phyloP scores from a whole-genome alignment of 1,139 yeast species.

The Entelexis sorbosivorans region DNA sequence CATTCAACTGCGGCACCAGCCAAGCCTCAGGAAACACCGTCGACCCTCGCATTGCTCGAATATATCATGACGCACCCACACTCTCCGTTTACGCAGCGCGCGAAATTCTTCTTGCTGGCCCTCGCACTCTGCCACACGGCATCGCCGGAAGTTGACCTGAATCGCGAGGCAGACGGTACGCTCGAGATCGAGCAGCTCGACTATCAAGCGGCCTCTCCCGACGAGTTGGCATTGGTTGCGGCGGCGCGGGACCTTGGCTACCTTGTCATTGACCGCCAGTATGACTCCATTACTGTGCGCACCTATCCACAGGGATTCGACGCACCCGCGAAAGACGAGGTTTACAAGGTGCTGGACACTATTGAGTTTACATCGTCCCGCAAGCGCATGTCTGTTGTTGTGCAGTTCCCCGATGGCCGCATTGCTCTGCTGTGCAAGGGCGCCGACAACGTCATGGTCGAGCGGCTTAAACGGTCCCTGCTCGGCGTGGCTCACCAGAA shows the following conservation, averaged over 20 bases:
- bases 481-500: conserved; percentile 48
- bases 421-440: conserved; percentile 82
- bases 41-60: conserved; percentile 52
- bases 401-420: conserved; percentile 68
- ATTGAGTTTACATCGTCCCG: conserved; percentile 81
- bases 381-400: conserved; percentile 88
- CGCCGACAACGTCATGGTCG: conserved; percentile 87
- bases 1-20: conserved; percentile 31
- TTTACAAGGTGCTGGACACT: conserved; percentile 61
- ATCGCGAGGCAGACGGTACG: conserved; percentile 27
- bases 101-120: conserved; percentile 65
- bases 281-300: conserved; percentile 50
- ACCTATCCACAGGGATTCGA: conserved; percentile 82
- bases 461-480: conserved; percentile 38
- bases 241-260: conserved; percentile 94
- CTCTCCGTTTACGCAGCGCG: conserved; percentile 57
- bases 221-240: conserved; percentile 81
- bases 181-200: conserved; percentile 41
- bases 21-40: conserved; percentile 33
- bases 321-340: conserved; percentile 48
- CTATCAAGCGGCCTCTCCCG: conserved; percentile 93
- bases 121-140: conserved; percentile 87
- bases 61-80: conserved; percentile 65
- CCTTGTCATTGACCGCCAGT: conserved; percentile 59
- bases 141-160: conserved; percentile 46